phyloP scores from a whole-genome alignment of 805 yeast genomes.

The Metschnikowia peoriensis region DNA sequence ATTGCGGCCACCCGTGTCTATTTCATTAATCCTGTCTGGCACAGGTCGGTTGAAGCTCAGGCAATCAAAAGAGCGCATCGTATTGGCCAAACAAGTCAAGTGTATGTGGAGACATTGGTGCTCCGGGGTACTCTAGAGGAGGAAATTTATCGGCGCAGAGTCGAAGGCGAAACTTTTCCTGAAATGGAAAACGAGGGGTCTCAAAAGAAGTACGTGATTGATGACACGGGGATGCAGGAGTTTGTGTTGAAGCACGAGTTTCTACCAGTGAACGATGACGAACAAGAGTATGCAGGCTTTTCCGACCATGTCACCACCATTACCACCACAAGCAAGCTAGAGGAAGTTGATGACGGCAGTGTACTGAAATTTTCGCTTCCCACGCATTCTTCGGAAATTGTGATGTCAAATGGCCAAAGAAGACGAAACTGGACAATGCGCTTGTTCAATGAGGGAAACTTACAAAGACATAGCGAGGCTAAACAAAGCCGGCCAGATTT shows the following conservation, averaged over 20 bases:
- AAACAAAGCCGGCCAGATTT: constrained; percentile 23
- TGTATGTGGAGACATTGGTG: constrained; percentile 65
- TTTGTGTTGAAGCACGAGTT: constrained; percentile 52
- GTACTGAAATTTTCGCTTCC: constrained; percentile 8
- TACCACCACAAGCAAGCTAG: background rate
- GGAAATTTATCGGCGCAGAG: constrained; percentile 53
- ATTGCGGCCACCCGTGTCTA: constrained; percentile 67
- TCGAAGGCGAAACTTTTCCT: constrained; percentile 8
- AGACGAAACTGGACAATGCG: constrained; percentile 26
- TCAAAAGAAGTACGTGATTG: constrained; percentile 45
- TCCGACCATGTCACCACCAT: constrained; percentile 5
- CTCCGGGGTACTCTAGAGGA: constrained; percentile 64
- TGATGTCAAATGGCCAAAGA: background rate
- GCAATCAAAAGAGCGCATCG: constrained; percentile 77
- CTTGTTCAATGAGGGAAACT: constrained; percentile 31
- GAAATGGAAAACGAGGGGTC: constrained; percentile 19
- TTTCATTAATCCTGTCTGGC: constrained; percentile 74
- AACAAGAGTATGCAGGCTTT: constrained; percentile 38
- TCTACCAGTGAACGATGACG: constrained; percentile 29
- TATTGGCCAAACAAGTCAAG: constrained; percentile 66
- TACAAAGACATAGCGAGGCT: constrained; percentile 25
- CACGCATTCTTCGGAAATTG: constrained; percentile 23
- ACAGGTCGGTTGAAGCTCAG: constrained; percentile 65
- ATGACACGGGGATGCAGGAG: constrained; percentile 57
- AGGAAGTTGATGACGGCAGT: background rate